phyloP scores from a whole-genome alignment of 164 flowering plant species.

The Hamamelis virginiana region DNA sequence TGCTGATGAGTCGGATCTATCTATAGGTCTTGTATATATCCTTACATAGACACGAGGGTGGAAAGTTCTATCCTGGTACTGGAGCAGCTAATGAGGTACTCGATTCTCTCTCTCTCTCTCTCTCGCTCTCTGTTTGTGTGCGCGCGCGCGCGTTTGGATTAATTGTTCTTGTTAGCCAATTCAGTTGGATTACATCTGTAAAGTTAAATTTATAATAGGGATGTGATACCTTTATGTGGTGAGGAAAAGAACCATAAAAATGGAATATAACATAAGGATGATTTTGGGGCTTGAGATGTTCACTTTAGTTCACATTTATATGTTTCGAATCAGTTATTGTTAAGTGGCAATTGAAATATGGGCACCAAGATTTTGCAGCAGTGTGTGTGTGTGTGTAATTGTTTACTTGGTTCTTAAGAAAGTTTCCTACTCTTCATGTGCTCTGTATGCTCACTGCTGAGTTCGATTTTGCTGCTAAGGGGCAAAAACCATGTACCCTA shows the following conservation, averaged over 20 bases:
- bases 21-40: constrained; percentile 86
- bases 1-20: constrained; percentile 4
- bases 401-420: too few species aligned
- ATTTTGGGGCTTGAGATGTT: not conserved
- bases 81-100: constrained; percentile 90
- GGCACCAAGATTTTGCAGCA: too few species aligned
- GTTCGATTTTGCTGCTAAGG: too few species aligned
- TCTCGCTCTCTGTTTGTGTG: not conserved
- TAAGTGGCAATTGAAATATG: too few species aligned
- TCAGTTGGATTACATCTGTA: not conserved
- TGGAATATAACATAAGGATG: not conserved
- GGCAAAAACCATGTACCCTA: too few species aligned
- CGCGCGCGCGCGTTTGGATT: not conserved
- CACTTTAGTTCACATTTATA: constrained; percentile 1
- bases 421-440: too few species aligned
- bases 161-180: not conserved
- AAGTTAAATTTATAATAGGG: not conserved
- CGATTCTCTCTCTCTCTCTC: not conserved
- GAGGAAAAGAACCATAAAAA: too few species aligned
- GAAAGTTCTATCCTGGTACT: constrained; percentile 91
- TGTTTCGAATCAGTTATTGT: too few species aligned
- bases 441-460: too few species aligned
- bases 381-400: not conserved
- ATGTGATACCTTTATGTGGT: too few species aligned
- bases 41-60: constrained; percentile 88